Evolutionary conservation across 2,329 filamentous ascomycete species (phyloP), one percentile per base, ranked within the genome.

Genomic region (Cladophialophora exuberans): DNA sequence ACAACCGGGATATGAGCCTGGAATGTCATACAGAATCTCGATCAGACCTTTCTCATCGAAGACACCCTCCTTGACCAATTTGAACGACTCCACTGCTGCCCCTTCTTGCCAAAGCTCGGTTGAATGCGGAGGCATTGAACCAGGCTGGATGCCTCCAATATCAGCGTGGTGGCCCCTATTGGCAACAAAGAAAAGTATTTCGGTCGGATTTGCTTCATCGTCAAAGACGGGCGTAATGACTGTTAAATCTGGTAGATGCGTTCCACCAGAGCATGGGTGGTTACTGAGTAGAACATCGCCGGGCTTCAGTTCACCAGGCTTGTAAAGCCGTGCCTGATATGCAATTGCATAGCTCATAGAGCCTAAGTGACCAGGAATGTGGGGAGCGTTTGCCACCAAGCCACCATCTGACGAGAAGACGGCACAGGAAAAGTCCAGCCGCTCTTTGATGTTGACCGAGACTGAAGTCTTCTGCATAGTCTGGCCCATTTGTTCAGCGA

Each of bases 251-350:
- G 89, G 89, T 22, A 94, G 73, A 74, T 94, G 89, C 0, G 90
- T 95, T 33, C 89, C 89, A 28, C 89, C 89, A 65, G 85, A 92
- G 68, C 90, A 89, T 1, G 89, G 89, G 66, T 94, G 89, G 64
- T 94, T 94, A 0, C 88, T 88, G 4, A 93, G 87, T 36, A 94
- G 81, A 0, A 94, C 89, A 68, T 94, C 89, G 26, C 89, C 89
- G 53, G 81, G 85, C 65, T 89, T 88, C 48, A 94, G 74, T 62
- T 87, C 89, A 4, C 87, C 88, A 63, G 85, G 81, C 88, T n/a
- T n/a, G n/a, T 89, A 94, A 53, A 92, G 89, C 62, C 85, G 81
- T 1, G 87, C 85, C 72, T 91, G 88, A n/a, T 30, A 86, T 87
- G 56, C 82, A 79, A 1, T 91, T 87, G 60, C 87, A 90, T 0